These are phyloP conservation scores for Borovskyia barvae DNA, from an alignment of 208 protist genomes.

Conservation along the genomic window DNA sequence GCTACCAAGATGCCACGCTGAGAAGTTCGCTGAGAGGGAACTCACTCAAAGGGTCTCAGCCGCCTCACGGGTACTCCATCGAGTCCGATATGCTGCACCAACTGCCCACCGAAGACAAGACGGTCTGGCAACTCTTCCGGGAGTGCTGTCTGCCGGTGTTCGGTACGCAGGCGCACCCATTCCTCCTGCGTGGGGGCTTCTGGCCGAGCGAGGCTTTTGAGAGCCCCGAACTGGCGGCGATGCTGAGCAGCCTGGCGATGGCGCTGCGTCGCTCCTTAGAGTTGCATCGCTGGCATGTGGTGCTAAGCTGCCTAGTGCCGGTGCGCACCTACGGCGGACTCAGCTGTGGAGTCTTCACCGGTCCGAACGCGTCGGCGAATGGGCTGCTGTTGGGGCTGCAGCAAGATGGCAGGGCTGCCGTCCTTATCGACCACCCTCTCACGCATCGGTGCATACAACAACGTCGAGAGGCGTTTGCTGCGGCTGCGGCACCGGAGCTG, in stretches of 20 bases:
- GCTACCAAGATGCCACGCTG: no score
- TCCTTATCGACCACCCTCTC: slow-evolving; percentile 38
- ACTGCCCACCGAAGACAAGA: slow-evolving; percentile 83
- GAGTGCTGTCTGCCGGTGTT: slow-evolving; percentile 81
- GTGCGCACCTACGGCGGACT: slow-evolving; percentile 77
- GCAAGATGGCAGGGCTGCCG: slow-evolving; percentile 45
- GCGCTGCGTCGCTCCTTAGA: slow-evolving; percentile 81
- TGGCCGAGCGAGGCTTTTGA: slow-evolving; percentile 86
- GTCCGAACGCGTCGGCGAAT: slow-evolving; percentile 45
- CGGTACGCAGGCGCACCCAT: slow-evolving; percentile 68
- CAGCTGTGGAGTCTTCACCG: slow-evolving; percentile 84
- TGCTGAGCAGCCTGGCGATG: slow-evolving; percentile 76
- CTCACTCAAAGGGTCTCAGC: no score
- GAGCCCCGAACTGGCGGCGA: slow-evolving; percentile 61
- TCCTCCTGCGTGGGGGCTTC: slow-evolving; percentile 87
- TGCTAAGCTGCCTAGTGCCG: slow-evolving; percentile 75
- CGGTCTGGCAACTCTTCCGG: slow-evolving; percentile 86
- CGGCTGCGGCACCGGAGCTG: background rate
- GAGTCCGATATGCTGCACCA: slow-evolving; percentile 49
- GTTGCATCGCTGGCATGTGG: slow-evolving; percentile 87
- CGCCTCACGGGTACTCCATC: slow-evolving; percentile 16
- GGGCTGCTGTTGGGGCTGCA: slow-evolving; percentile 71
- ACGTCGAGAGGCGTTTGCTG: slow-evolving; percentile 27
- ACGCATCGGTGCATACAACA: slow-evolving; percentile 24
- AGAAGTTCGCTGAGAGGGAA: background rate